Evolutionary conservation across 2,329 filamentous ascomycete genomes (phyloP).

Genomic region (Diaporthe sp.): DNA sequence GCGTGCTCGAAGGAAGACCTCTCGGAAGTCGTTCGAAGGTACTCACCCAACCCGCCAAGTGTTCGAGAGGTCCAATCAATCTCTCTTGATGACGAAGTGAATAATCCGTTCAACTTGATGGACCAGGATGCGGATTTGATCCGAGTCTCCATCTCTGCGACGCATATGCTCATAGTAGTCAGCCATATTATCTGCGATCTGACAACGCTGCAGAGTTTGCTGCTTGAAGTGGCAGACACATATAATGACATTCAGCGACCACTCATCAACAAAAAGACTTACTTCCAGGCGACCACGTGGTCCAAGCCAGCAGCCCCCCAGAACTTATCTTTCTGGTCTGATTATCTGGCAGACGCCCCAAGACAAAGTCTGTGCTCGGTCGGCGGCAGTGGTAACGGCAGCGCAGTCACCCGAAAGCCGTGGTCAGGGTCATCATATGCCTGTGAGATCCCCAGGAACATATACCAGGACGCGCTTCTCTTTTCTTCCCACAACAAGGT

Average conservation of each 20-base stretch:
- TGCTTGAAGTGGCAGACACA: neutral
- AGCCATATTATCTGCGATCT: conserved; percentile 48
- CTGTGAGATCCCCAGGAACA: neutral
- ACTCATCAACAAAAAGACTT: no score
- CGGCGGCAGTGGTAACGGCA: no score
- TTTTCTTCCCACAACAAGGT: neutral
- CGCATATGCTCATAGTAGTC: conserved; percentile 39
- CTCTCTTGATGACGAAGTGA: no score
- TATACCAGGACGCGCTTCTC: neutral
- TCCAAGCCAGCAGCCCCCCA: no score
- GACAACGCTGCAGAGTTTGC: conserved; percentile 39
- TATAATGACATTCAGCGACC: neutral
- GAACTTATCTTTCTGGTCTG: no score
- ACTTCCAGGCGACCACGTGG: no score
- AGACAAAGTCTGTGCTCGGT: no score
- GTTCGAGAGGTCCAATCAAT: no score
- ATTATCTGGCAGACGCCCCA: no score
- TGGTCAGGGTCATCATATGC: neutral
- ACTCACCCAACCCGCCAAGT: no score
- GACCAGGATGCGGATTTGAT: neutral
- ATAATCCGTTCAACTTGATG: neutral
- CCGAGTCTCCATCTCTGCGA: conserved; percentile 39
- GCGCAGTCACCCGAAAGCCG: no score
- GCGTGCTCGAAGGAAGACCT: neutral
- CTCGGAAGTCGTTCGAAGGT: no score